phyloP scores from a whole-genome alignment of 768 basidiomycete genomes.

The Lactarius sp. region DNA sequence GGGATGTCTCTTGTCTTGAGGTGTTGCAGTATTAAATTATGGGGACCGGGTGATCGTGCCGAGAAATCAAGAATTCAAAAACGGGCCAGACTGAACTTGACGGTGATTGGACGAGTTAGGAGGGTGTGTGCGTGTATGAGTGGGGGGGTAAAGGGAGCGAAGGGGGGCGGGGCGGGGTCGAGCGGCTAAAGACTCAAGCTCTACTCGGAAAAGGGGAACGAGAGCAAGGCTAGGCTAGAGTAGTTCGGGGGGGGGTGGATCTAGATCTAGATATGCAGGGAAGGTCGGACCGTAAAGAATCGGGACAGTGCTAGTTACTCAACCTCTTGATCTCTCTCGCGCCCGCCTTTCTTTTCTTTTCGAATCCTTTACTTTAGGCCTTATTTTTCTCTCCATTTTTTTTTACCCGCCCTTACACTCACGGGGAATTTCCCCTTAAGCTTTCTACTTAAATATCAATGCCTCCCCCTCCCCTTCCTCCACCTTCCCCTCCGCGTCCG shows the following conservation, averaged over 20 bases:
- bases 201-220: slow-evolving; percentile 14
- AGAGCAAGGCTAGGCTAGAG: neutral
- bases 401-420: slow-evolving; percentile 26
- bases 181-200: neutral
- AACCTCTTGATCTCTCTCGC: slow-evolving; percentile 1
- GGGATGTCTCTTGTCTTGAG: neutral
- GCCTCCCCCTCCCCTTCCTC: slow-evolving; percentile 20
- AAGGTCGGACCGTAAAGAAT: slow-evolving; percentile 15
- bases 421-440: slow-evolving; percentile 31
- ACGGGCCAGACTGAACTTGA: neutral
- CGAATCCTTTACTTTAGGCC: slow-evolving; percentile 7
- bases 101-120: neutral
- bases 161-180: neutral
- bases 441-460: slow-evolving; percentile 27
- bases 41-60: slow-evolving; percentile 15
- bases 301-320: neutral
- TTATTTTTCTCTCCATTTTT: neutral
- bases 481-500: slow-evolving; percentile 21
- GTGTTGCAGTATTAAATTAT: slow-evolving; percentile 1
- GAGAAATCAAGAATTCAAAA: neutral
- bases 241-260: neutral
- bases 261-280: slow-evolving; percentile 10
- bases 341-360: slow-evolving; percentile 2
- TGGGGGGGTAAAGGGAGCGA: neutral
- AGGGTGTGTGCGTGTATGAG: neutral